These are phyloP conservation scores for Ailanthus altissimus DNA, from an alignment of 345 rosid species.

Conservation along the genomic window DNA sequence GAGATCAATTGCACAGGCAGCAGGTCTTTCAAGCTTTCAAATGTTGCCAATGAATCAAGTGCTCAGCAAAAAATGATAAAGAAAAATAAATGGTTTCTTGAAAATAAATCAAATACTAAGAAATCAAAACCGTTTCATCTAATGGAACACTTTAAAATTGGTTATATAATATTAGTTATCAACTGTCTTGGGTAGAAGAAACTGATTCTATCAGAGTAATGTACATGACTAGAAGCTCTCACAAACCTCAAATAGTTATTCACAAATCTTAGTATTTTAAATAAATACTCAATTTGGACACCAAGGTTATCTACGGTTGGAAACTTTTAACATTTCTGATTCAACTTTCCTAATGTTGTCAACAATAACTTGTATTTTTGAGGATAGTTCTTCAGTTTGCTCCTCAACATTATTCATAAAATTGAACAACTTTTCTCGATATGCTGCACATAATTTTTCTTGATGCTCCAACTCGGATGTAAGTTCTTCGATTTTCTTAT, in stretches of 20 bases:
- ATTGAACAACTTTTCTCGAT: constrained; percentile 51
- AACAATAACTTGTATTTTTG: constrained; percentile 53
- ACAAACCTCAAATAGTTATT: constrained; percentile 7
- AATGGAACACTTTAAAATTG: not conserved
- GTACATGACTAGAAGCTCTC: constrained; percentile 7
- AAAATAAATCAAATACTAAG: not conserved
- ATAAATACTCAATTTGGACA: constrained; percentile 9
- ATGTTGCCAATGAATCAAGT: too few relatives aligned
- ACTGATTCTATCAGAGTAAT: constrained; percentile 8
- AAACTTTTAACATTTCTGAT: constrained; percentile 41
- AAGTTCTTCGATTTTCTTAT: constrained; percentile 66
- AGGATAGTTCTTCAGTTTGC: constrained; percentile 60
- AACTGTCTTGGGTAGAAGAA: not conserved
- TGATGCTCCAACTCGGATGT: constrained; percentile 54
- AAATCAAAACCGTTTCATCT: not conserved
- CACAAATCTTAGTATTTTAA: constrained; percentile 1
- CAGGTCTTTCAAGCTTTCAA: too few relatives aligned
- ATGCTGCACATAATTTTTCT: constrained; percentile 50
- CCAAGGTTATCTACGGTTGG: constrained; percentile 35
- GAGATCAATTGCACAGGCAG: too few relatives aligned
- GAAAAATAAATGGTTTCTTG: not conserved
- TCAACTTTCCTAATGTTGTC: constrained; percentile 58
- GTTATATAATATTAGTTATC: constrained; percentile 1
- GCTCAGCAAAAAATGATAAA: too few relatives aligned
- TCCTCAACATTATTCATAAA: constrained; percentile 60